These are phyloP conservation scores for Monosporascus sp. DNA, from an alignment of 2,329 filamentous ascomycete species.

Conservation along the genomic window DNA sequence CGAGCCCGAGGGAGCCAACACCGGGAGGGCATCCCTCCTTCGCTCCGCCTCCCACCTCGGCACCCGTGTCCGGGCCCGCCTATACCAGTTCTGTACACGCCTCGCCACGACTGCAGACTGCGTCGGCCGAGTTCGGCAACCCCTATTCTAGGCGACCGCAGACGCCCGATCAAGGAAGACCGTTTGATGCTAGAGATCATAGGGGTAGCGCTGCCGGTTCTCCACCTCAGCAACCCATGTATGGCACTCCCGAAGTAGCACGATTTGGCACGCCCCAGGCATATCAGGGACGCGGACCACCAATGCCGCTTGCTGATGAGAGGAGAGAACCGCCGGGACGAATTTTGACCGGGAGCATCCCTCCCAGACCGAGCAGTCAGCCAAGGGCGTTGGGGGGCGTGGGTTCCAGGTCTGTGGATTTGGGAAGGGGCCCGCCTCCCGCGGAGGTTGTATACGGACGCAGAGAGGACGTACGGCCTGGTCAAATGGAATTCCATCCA, in stretches of 20 bases:
- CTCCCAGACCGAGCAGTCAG: slow-evolving; percentile 47
- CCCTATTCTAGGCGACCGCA: slow-evolving; percentile 59
- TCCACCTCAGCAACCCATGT: slow-evolving; percentile 42
- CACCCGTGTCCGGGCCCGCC: slow-evolving; percentile 37
- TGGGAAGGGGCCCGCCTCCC: slow-evolving; percentile 33
- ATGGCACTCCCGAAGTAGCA: slow-evolving; percentile 52
- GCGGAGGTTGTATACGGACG: slow-evolving; percentile 41
- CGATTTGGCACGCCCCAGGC: slow-evolving; percentile 56
- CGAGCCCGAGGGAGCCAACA: slow-evolving; percentile 37
- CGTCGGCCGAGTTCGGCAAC: slow-evolving; percentile 49
- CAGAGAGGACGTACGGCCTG: slow-evolving; percentile 42
- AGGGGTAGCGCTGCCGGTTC: slow-evolving; percentile 42
- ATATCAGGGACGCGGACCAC: slow-evolving; percentile 47
- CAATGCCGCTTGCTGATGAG: slow-evolving; percentile 41
- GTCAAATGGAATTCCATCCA: slow-evolving; percentile 45
- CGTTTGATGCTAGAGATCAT: slow-evolving; percentile 41
- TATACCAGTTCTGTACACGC: slow-evolving; percentile 47
- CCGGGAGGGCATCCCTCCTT: slow-evolving; percentile 37
- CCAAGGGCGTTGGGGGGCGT: slow-evolving; percentile 44
- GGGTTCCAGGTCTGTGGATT: slow-evolving; percentile 41
- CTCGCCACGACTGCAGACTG: slow-evolving; percentile 50
- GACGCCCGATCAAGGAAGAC: slow-evolving; percentile 63
- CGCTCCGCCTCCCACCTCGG: slow-evolving; percentile 33
- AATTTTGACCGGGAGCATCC: slow-evolving; percentile 30
- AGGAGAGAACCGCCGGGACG: slow-evolving; percentile 32